Percentiles rank a stretch among this genome's conserved stretches.
Conservation (phyloP, 108 stramenopile species). For the Nannochloropsis salina region DNA sequence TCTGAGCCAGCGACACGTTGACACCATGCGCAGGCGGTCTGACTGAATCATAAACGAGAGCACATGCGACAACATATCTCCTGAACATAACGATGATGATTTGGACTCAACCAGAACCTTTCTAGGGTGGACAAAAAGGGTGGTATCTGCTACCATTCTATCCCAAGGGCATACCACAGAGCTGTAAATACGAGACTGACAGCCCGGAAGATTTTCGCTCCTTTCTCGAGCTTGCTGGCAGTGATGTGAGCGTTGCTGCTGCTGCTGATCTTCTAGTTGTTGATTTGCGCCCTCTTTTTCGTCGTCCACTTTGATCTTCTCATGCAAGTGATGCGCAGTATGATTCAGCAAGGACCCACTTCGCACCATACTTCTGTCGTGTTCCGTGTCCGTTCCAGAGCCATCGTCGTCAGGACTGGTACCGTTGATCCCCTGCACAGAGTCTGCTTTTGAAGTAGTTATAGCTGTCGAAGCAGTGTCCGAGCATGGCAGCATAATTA, state of each 20-base stretch:
- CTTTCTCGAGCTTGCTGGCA: not conserved
- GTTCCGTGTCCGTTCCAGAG: no score
- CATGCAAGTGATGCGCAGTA: not conserved
- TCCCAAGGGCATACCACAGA: no score
- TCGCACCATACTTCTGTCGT: no score
- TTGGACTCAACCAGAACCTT: not conserved
- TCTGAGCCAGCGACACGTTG: not conserved
- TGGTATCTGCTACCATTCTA: no score
- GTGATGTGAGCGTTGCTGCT: not conserved
- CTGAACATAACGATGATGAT: not conserved
- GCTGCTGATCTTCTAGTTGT: not conserved
- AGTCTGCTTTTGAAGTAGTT: no score
- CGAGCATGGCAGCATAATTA: no score
- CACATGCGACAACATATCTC: not conserved
- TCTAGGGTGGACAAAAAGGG: no score
- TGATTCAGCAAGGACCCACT: no score
- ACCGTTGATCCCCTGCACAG: no score
- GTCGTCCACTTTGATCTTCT: not conserved
- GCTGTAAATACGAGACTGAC: not conserved
- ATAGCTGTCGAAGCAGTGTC: no score
- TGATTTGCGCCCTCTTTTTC: not conserved
- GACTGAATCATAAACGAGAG: conserved; percentile 1
- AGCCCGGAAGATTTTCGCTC: not conserved
- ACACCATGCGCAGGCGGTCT: not conserved
- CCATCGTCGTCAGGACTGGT: no score